Percentiles rank a stretch among this genome's conserved stretches.
Conservation (phyloP, 441 rosid genomes). For the Erodium chrysanthum region DNA sequence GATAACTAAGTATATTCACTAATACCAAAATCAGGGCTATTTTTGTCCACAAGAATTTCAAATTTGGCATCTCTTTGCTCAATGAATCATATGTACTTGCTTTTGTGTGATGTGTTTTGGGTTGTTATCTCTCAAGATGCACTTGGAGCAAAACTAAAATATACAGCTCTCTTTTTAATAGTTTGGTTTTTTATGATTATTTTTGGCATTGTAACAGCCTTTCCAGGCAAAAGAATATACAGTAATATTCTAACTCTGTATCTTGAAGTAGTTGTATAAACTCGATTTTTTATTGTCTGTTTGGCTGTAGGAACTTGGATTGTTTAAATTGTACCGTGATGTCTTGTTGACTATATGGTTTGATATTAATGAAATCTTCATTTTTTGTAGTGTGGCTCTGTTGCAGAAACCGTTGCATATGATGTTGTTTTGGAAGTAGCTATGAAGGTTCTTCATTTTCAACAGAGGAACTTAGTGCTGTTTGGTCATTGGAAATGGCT, state of each 20-base stretch:
- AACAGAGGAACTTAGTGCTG: slow-evolving; percentile 72
- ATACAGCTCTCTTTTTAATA: background rate
- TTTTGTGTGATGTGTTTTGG: background rate
- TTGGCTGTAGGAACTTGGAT: background rate
- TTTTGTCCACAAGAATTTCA: background rate
- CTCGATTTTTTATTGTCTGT: background rate
- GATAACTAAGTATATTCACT: background rate
- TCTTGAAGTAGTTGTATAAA: background rate
- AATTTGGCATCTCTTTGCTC: background rate
- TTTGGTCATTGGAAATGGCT: slow-evolving; percentile 98
- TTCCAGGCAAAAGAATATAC: background rate
- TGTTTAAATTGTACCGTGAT: background rate
- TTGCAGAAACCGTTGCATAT: slow-evolving; percentile 96
- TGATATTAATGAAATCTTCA: slow-evolving; percentile 21
- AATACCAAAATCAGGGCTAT: background rate
- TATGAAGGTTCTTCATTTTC: slow-evolving; percentile 79
- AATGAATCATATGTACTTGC: background rate
- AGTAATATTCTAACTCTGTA: background rate
- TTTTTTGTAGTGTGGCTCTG: slow-evolving; percentile 71
- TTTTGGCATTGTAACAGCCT: background rate
- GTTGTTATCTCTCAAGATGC: too few relatives aligned
- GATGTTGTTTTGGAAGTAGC: slow-evolving; percentile 85
- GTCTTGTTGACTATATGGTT: slow-evolving; percentile 3
- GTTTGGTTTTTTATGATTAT: background rate
- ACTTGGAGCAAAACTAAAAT: background rate